Conservation (phyloP, 805 yeast genomes). For the Ogataea pini region DNA sequence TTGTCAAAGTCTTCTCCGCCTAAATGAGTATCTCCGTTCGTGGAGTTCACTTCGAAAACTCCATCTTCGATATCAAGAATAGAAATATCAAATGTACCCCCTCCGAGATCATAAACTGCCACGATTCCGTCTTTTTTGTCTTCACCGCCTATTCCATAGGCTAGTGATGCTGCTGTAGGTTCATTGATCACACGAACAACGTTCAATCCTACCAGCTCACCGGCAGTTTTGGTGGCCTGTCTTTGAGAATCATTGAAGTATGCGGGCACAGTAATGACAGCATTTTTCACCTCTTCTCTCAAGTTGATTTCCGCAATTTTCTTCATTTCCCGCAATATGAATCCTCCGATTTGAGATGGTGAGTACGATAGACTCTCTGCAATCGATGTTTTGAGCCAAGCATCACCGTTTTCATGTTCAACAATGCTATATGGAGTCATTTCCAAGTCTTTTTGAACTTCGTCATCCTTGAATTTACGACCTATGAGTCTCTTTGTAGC, state of each 20-base stretch:
- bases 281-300: constrained; percentile 78
- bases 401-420: constrained; percentile 91
- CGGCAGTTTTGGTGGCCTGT: constrained; percentile 93
- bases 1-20: constrained; percentile 93
- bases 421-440: constrained; percentile 90
- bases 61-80: constrained; percentile 95
- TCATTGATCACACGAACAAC: constrained; percentile 83
- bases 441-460: constrained; percentile 85
- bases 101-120: constrained; percentile 96
- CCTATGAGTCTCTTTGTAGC: constrained; percentile 96
- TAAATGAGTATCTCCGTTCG: constrained; percentile 91
- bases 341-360: constrained; percentile 95
- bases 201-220: constrained; percentile 90
- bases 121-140: constrained; percentile 64
- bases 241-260: constrained; percentile 87
- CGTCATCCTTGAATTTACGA: constrained; percentile 84
- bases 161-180: constrained; percentile 90
- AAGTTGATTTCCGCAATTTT: constrained; percentile 86
- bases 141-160: constrained; percentile 74
- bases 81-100: constrained; percentile 96
- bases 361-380: constrained; percentile 79
- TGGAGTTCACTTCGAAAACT: constrained; percentile 92
- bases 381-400: constrained; percentile 80
- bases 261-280: constrained; percentile 89
- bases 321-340: constrained; percentile 90